Conservation (phyloP, 805 yeast genomes). For the Candida railenensis region DNA sequence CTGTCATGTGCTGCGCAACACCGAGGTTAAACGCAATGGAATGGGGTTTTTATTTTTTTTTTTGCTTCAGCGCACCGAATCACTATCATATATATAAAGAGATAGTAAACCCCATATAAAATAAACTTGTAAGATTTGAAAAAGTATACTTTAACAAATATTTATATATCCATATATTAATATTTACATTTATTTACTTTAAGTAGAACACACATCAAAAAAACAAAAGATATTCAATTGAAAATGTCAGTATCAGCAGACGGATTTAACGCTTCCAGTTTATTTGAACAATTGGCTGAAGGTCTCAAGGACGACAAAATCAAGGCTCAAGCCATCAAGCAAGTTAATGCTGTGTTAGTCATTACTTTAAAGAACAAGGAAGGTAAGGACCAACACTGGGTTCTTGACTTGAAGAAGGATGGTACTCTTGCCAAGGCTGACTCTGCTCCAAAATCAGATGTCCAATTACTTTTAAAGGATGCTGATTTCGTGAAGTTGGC, state of each 20-base stretch:
- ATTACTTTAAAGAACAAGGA: conserved; percentile 67
- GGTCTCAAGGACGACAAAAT: conserved; percentile 36
- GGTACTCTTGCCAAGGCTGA: conserved; percentile 47
- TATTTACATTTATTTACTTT: neutral
- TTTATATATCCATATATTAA: neutral
- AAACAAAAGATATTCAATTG: neutral
- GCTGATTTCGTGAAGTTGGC: conserved; percentile 70
- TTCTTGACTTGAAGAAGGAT: conserved; percentile 60
- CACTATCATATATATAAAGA: neutral
- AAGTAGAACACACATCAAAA: neutral
- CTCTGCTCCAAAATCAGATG: conserved; percentile 54
- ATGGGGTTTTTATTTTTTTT: neutral
- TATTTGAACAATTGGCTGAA: conserved; percentile 37
- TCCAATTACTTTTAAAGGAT: conserved; percentile 64
- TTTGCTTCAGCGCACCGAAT: neutral
- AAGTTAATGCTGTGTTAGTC: conserved; percentile 60
- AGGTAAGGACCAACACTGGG: conserved; percentile 61
- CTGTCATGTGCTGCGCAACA: neutral
- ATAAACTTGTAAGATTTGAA: too few relatives aligned
- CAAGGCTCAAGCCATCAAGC: conserved; percentile 39
- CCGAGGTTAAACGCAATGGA: neutral
- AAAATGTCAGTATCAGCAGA: conserved; percentile 27
- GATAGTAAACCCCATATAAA: neutral
- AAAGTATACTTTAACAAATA: too few relatives aligned
- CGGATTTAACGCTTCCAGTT: conserved; percentile 45